Conservation (phyloP, 2,329 filamentous ascomycete genomes). For the Diaporthe longicolla region DNA sequence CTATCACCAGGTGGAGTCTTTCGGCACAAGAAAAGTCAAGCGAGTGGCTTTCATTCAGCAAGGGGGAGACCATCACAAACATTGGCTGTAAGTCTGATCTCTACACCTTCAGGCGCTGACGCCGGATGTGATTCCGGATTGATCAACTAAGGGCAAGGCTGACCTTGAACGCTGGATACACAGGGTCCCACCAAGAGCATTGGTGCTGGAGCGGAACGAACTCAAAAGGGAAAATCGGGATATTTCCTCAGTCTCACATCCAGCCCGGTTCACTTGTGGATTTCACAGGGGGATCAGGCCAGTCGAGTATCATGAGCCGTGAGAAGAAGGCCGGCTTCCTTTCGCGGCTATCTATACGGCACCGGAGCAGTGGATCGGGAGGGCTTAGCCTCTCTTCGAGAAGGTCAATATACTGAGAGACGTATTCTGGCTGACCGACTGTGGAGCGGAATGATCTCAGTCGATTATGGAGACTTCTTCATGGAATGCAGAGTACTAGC, state of each 20-base stretch:
- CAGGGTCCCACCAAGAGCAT: conserved; percentile 62
- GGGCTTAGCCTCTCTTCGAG: conserved; percentile 44
- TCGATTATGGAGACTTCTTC: background rate
- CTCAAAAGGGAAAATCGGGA: conserved; percentile 65
- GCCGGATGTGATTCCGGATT: background rate
- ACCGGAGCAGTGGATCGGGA: conserved; percentile 45
- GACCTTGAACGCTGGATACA: background rate
- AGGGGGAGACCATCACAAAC: conserved; percentile 76
- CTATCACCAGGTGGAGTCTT: conserved; percentile 67
- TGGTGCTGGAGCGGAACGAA: conserved; percentile 72
- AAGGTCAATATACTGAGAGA: conserved; percentile 15
- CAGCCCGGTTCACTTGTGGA: conserved; percentile 62
- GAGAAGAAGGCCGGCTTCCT: conserved; percentile 55
- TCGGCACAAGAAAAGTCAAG: conserved; percentile 56
- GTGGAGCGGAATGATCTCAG: background rate
- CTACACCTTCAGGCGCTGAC: background rate
- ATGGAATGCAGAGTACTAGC: too few relatives aligned
- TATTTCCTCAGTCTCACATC: conserved; percentile 67
- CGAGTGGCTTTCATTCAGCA: conserved; percentile 72
- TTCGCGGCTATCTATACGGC: conserved; percentile 53
- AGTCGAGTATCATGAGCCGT: conserved; percentile 51
- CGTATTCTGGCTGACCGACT: background rate
- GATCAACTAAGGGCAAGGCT: background rate
- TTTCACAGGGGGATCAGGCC: conserved; percentile 48
- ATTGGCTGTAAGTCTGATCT: conserved; percentile 65